Percentiles rank a stretch among this genome's conserved stretches.
Evolutionary conservation across 331 rosid genomes (phyloP).

Genomic region (Quercus tomentella): DNA sequence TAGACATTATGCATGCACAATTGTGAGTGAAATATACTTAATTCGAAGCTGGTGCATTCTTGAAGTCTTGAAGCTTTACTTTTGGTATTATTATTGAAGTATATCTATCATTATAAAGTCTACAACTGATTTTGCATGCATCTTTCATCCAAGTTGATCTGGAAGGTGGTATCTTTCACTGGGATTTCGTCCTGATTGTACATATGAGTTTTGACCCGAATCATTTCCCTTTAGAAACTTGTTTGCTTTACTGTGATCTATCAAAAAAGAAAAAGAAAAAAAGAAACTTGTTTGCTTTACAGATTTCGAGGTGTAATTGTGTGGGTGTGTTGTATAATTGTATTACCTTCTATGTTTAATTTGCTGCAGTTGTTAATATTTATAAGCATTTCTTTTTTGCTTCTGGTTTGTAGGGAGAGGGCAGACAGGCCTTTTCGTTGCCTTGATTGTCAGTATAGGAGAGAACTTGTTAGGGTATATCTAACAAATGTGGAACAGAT

Average conservation of each 20-base stretch:
- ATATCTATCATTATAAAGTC: no score
- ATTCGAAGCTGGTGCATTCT: background rate
- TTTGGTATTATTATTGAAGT: background rate
- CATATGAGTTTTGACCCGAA: background rate
- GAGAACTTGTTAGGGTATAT: constrained; percentile 99
- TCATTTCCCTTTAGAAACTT: background rate
- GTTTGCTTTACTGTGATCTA: background rate
- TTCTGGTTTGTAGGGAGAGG: constrained; percentile 74
- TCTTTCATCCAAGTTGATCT: background rate
- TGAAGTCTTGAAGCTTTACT: background rate
- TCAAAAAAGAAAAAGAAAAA: no score
- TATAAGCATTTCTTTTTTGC: constrained; percentile 13
- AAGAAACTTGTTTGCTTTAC: no score
- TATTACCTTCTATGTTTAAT: background rate
- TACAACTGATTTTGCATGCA: background rate
- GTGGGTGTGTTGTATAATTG: background rate
- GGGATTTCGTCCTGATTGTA: background rate
- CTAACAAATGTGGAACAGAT: constrained; percentile 95
- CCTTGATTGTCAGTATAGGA: constrained; percentile 96
- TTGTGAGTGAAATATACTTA: background rate
- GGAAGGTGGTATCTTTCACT: background rate
- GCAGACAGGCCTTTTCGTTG: constrained; percentile 96
- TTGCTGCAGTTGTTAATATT: constrained; percentile 6
- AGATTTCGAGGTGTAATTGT: background rate
- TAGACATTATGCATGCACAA: background rate